Base-by-base conservation (phyloP, 345 rosid genomes). In the Orychophragmus violaceus region DNA sequence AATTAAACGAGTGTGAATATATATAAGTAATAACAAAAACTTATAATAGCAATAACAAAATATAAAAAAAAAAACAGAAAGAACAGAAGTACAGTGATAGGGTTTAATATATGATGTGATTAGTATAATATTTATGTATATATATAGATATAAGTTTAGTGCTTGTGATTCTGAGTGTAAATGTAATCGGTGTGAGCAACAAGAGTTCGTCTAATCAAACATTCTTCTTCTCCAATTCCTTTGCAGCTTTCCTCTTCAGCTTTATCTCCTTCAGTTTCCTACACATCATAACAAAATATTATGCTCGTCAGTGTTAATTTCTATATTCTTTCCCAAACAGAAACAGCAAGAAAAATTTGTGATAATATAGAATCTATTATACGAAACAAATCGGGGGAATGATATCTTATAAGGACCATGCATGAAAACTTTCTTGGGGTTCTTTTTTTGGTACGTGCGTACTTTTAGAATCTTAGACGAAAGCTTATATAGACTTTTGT, bases 211-310 rank as follows among this genome's bases (percentile, higher is more conserved):
- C 79, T 78, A 32, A 62, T 77, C 68, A 85, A 71, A 76, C 87
- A 82, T 45, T 84, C 89, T 46, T 85, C 87, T 77, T 79, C 85
- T 29, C 58, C 85, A 16, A 71, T 48, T 59, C 83, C 86, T 1
- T 77, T 79, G 57, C 87, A 82, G 52, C 70, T 56, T 12, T 66
- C 81, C 10, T 77, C 85, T 17, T 39, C 73, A 23, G 35, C 75
- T 0, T 41, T 29, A 5, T 63, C 68, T 63, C 52, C 75, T 27
- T 68, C 69, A 5, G 29, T 68, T 62, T 13, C 74, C 78, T 74
- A 46, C 2, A 68, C 41, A 37, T 35, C 27, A 11, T 30, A 49
- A 65, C 55, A 23, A 61, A 12, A 74, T 21, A 32, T 36, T 21
- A 32, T 36, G 5, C 3, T 60, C 61, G 39, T 24, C 23, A 23